Base-by-base conservation (phyloP, 1,284 basidiomycete genomes). In the Sporisorium sorghi region DNA sequence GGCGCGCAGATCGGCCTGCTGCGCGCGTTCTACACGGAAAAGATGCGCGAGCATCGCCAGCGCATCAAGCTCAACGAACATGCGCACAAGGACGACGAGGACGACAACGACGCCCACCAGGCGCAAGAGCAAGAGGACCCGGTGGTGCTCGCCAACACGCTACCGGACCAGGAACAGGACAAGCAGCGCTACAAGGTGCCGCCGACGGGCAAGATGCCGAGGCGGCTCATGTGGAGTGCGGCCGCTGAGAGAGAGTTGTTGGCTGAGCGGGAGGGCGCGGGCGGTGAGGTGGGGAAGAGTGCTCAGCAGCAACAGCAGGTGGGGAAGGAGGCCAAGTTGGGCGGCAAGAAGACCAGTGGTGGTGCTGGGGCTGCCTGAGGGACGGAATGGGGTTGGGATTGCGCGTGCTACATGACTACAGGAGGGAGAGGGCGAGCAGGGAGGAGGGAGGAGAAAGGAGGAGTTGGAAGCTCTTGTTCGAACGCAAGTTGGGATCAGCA, bases 1-100 rank as follows among this genome's bases (percentile, higher is more conserved):
- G 89, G 91, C 19, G 86, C 89, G 17, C 92, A 95, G 79, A 93
- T 97, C 75, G 94, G 93, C 0, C 86, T 98, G 28, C 88, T 98
- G 75, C 91, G 89, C 68, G 85, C 88, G 0, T 97, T 91, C 86
- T 95, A 73, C 69, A 62, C 44, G 50, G 73, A 82, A 7, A 66
- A 82, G 26, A 21, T 78, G 17, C 60, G 72, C 1, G 67, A 79
- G 30, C 65, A 68, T 5, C 54, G 64, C 6, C 48, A 50, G 12
- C n/a, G 59, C 2, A 23, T 43, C n/a, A 74, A 71, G 23, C 56
- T 67, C 21, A n/a, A n/a, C n/a, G 47, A 21, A 12, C 33, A 32
- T n/a, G 15, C 14, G 30, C 30, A 53, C 3, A 19, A 49, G 8
- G 32, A 54, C 0, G 50, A 51, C 4, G 30, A 11, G 14, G 46